Conservation (phyloP, 169 alveolate genomes). For the Plasmodium cynomolgi region DNA sequence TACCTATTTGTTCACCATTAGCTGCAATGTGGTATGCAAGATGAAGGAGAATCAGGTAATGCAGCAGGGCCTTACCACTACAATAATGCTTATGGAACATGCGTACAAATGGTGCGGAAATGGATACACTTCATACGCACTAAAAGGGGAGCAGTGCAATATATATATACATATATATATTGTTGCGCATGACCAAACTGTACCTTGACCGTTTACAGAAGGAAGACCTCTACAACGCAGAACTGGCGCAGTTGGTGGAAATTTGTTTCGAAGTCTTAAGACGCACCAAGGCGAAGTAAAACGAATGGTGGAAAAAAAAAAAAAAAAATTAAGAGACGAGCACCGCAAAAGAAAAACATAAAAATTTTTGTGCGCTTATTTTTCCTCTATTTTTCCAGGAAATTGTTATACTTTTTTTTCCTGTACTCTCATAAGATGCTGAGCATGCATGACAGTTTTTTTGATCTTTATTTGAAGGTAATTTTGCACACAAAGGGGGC, state of each 20-base stretch:
- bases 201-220: not conserved
- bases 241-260: conserved; percentile 10
- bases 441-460: conserved; percentile 15
- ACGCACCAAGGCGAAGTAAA: conserved; percentile 49
- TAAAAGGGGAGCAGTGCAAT: not conserved
- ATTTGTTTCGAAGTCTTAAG: conserved; percentile 22
- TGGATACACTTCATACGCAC: not conserved
- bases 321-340: not conserved
- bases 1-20: conserved; percentile 31
- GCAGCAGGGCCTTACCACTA: not conserved
- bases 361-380: not conserved
- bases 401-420: conserved; percentile 21
- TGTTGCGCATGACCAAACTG: not conserved
- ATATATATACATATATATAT: not conserved
- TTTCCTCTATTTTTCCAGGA: conserved; percentile 14
- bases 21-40: conserved; percentile 33
- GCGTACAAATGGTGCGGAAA: not conserved
- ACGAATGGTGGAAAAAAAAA: not conserved
- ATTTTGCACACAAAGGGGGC: not conserved
- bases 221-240: not conserved
- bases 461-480: conserved; percentile 47
- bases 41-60: conserved; percentile 29
- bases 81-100: not conserved
- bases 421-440: conserved; percentile 44
- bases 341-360: not conserved